These are phyloP conservation scores for Quercus glauca DNA, from an alignment of 306 rosid genomes.

Conservation along the genomic window DNA sequence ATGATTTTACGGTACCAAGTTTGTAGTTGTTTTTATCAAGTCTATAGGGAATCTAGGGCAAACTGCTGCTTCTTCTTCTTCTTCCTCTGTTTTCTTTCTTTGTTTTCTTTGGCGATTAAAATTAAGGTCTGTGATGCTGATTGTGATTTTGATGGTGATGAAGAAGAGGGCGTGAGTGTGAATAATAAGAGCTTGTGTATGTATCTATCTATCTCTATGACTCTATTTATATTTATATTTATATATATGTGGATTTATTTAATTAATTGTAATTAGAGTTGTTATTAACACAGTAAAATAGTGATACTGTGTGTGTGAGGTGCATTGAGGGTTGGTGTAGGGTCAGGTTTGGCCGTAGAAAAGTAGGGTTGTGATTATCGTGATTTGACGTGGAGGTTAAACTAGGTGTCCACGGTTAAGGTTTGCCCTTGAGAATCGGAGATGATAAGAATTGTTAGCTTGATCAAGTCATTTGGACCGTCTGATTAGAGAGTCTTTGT, in stretches of 20 bases:
- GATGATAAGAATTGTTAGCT: constrained; percentile 1
- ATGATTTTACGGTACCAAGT: constrained; percentile 49
- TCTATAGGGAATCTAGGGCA: constrained; percentile 20
- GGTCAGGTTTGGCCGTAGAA: neutral
- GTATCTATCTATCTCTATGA: too few species aligned
- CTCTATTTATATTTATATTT: too few species aligned
- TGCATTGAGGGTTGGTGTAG: constrained; percentile 6
- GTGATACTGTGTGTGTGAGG: constrained; percentile 7
- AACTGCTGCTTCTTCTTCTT: constrained; percentile 12
- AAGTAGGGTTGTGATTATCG: neutral
- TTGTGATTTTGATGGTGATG: constrained; percentile 6
- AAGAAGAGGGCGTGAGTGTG: constrained; percentile 15
- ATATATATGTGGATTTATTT: too few species aligned
- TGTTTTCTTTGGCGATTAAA: constrained; percentile 7
- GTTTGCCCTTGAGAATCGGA: neutral
- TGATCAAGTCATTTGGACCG: constrained; percentile 1
- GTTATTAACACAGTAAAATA: neutral
- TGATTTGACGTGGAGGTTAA: too few species aligned
- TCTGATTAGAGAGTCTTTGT: neutral
- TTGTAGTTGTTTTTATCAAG: constrained; percentile 47
- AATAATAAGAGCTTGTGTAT: neutral
- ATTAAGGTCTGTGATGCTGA: constrained; percentile 1
- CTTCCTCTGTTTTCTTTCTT: constrained; percentile 12
- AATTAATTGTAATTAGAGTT: constrained; percentile 5
- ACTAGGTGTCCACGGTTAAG: too few species aligned